Base-by-base conservation (phyloP, 257 asterid genomes). In the Cordia subcordata region DNA sequence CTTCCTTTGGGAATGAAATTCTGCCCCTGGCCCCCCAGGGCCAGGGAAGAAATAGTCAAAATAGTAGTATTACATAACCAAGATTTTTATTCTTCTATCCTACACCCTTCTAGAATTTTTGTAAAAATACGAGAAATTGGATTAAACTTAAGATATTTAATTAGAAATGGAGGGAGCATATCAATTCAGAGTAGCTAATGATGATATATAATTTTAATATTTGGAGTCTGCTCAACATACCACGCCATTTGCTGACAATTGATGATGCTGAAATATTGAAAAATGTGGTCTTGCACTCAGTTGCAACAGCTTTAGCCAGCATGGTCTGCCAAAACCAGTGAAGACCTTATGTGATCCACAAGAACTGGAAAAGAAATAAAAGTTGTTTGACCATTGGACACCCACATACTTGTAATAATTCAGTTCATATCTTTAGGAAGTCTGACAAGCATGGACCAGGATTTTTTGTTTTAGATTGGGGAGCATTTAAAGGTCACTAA, bases 261-360 rank as follows among this genome's bases (percentile, higher is more conserved):
- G 97, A 93, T 74, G 99, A 89, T 67, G 99, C 97, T 68, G 99
- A 93, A 64, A 93, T 93, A 78, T 93, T 93, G 88, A 93, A 93
- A 79, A 89, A 89, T 63, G 99, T 93, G 37, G 99, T 93, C 5
- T 93, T 88, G 88, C 99, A 93, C 82, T 89, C 97, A 16, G 99
- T 93, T 68, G 99, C 99, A 67, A 93, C 99, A 80, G 99, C 97
- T 79, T 93, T 93, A 40, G 99, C 99, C 69, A 93, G 88, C 97
- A 93, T 88, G 60, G 99, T 93, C 99, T 93, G 81, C 80, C 17
- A 77, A 58, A 11, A 61, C 57, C 55, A 53, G 44, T 61, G 65
- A 63, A 56, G 8, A 8, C 47, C 4, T 21, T 20, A 21, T 35
- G 38, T 53, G 46, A 44, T n/a, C 10, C 14, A 53, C 39, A 19